phyloP scores from a whole-genome alignment of 257 asterid genomes.

The Plantago elongata region DNA sequence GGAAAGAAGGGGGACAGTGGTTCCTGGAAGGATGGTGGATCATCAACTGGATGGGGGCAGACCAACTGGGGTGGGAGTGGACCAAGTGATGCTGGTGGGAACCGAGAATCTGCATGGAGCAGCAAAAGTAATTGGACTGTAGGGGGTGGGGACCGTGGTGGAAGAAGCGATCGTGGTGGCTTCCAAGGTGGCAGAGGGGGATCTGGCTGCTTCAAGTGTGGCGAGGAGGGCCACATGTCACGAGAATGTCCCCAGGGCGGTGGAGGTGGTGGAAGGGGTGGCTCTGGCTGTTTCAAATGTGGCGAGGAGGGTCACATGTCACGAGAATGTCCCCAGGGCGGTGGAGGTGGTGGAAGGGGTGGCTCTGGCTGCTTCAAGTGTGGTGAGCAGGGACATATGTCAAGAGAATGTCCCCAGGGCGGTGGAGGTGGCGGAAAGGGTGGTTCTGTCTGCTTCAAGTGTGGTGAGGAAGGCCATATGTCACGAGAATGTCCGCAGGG shows the following conservation, averaged over 20 bases:
- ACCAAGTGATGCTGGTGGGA: constrained; percentile 1
- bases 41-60: constrained; percentile 72
- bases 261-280: constrained; percentile 3
- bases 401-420: neutral
- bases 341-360: neutral
- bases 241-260: neutral
- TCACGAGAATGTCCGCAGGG: no score
- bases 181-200: neutral
- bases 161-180: neutral
- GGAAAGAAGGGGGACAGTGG: constrained; percentile 23
- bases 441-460: neutral
- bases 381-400: constrained; percentile 4
- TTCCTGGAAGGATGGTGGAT: constrained; percentile 45
- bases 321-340: no score
- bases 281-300: neutral
- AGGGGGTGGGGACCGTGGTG: neutral
- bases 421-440: constrained; percentile 1
- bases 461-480: no score
- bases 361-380: neutral
- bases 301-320: no score
- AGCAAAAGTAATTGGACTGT: neutral
- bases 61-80: constrained; percentile 51
- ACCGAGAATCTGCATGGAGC: constrained; percentile 5
- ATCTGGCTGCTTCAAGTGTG: neutral
- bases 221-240: neutral